Percentiles rank a stretch among this genome's conserved stretches.
These are phyloP conservation scores for Epichloe aotearoae DNA, from an alignment of 2,329 filamentous ascomycete species.

Conservation along the genomic window DNA sequence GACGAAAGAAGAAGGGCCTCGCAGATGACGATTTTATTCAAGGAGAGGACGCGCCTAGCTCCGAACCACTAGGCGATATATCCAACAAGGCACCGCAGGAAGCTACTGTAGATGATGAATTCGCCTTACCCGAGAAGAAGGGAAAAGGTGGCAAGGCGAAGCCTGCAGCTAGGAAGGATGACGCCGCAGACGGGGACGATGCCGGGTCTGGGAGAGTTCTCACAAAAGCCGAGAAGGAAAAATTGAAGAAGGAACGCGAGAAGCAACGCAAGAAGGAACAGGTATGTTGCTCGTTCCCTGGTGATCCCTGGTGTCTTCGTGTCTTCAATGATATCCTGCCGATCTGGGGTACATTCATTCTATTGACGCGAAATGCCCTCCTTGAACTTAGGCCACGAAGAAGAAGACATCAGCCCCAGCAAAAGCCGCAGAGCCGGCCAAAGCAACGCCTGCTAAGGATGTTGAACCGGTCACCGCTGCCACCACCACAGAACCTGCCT, in stretches of 20 bases:
- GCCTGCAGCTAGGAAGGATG: constrained; percentile 28
- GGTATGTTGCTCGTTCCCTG: constrained; percentile 31
- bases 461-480: constrained; percentile 37
- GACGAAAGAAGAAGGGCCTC: constrained; percentile 79
- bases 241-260: constrained; percentile 93
- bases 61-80: constrained; percentile 22
- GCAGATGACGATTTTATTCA: constrained; percentile 57
- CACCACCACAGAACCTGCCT: constrained; percentile 21
- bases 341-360: neutral
- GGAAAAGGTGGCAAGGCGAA: constrained; percentile 45
- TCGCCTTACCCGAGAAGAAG: constrained; percentile 67
- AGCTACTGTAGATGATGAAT: constrained; percentile 73
- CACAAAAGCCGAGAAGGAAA: constrained; percentile 98
- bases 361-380: neutral
- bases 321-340: neutral
- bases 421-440: constrained; percentile 16
- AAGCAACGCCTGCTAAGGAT: constrained; percentile 22
- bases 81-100: constrained; percentile 63
- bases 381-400: constrained; percentile 49
- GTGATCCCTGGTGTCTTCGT: neutral
- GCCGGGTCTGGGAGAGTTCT: constrained; percentile 56
- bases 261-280: constrained; percentile 98
- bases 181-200: constrained; percentile 37
- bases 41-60: constrained; percentile 39
- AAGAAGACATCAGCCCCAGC: constrained; percentile 49